phyloP scores from a whole-genome alignment of 2,329 filamentous ascomycete genomes.

The Fulvia fulva region DNA sequence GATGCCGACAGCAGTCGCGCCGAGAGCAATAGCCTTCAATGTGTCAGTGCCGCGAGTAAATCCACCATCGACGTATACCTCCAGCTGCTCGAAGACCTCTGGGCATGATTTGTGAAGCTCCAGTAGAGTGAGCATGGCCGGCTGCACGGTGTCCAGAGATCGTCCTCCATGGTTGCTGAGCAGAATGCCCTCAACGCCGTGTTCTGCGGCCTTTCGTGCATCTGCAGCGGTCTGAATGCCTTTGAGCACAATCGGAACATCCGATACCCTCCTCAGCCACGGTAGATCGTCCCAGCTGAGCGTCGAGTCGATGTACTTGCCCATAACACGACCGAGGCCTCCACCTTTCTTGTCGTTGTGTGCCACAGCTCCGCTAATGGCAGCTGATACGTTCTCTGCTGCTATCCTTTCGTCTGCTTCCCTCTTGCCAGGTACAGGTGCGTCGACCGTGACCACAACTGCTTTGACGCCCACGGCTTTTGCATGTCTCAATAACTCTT shows the following conservation, averaged over 20 bases:
- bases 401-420: slow-evolving; percentile 45
- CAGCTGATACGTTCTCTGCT: slow-evolving; percentile 47
- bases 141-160: slow-evolving; percentile 45
- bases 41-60: slow-evolving; percentile 49
- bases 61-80: slow-evolving; percentile 51
- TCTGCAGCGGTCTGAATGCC: slow-evolving; percentile 53
- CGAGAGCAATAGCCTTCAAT: slow-evolving; percentile 51
- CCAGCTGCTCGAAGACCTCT: slow-evolving; percentile 50
- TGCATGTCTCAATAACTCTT: slow-evolving; percentile 47
- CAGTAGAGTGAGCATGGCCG: slow-evolving; percentile 56
- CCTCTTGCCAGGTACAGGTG: slow-evolving; percentile 54
- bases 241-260: slow-evolving; percentile 60
- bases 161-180: slow-evolving; percentile 53
- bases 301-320: slow-evolving; percentile 44
- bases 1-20: slow-evolving; percentile 56
- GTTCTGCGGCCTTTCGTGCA: slow-evolving; percentile 42
- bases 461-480: slow-evolving; percentile 49
- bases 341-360: slow-evolving; percentile 53
- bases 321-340: slow-evolving; percentile 54
- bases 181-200: slow-evolving; percentile 48
- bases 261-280: slow-evolving; percentile 58
- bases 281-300: slow-evolving; percentile 58
- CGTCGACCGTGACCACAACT: slow-evolving; percentile 57
- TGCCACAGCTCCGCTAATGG: slow-evolving; percentile 48
- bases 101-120: slow-evolving; percentile 60